These are phyloP conservation scores for Amphibolis antarctica DNA, from an alignment of 106 monocot species.

Conservation along the genomic window DNA sequence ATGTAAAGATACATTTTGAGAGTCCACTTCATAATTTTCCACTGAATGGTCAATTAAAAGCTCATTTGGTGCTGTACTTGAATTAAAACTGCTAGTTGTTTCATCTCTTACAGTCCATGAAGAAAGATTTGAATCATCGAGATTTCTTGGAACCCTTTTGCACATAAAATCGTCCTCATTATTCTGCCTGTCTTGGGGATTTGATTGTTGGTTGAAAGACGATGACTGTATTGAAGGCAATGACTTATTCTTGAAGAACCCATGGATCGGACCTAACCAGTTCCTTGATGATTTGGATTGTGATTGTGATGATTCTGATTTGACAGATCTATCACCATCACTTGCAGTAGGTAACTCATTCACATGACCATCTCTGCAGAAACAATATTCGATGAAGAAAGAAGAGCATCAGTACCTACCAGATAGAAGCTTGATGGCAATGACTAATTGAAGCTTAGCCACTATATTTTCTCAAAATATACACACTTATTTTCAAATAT, in stretches of 20 bases:
- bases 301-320: background rate
- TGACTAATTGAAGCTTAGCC: background rate
- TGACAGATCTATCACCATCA: background rate
- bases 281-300: background rate
- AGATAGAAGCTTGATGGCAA: background rate
- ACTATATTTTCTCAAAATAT: background rate
- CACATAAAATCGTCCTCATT: background rate
- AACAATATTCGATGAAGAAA: background rate
- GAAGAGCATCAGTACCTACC: background rate
- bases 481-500: background rate
- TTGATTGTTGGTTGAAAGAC: background rate
- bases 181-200: no score
- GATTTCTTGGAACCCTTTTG: background rate
- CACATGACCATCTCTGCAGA: background rate
- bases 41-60: background rate
- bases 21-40: background rate
- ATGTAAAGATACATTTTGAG: background rate
- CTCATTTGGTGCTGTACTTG: background rate
- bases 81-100: background rate
- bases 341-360: background rate
- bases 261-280: no score
- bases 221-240: background rate
- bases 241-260: no score
- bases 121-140: background rate
- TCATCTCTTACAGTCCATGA: background rate